Evolutionary conservation across 2,329 filamentous ascomycete species (phyloP).

Genomic region (Trichoderma sp.): DNA sequence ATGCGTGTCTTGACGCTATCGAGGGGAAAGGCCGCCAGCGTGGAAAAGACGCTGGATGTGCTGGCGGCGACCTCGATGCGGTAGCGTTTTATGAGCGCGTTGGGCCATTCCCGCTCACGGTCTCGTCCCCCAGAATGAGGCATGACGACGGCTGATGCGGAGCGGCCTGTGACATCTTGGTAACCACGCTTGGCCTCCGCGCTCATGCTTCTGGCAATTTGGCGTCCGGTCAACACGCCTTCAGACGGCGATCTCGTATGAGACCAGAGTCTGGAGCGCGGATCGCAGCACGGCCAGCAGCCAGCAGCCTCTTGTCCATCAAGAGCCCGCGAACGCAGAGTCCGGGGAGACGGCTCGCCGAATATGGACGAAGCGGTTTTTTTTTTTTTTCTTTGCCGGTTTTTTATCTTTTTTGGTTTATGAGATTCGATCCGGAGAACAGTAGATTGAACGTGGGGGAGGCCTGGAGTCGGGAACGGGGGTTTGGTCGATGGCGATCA

Average conservation of each 20-base stretch:
- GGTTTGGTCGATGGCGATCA: not conserved
- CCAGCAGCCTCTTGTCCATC: slow-evolving; percentile 43
- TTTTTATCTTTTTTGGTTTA: not conserved
- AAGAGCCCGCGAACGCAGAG: slow-evolving; percentile 33
- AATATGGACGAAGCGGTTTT: not conserved
- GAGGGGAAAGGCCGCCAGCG: slow-evolving; percentile 78
- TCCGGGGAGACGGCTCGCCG: not conserved
- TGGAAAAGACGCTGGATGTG: slow-evolving; percentile 75
- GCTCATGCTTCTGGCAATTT: slow-evolving; percentile 41
- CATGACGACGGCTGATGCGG: slow-evolving; percentile 36
- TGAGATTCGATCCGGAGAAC: not conserved
- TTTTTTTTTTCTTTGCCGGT: too few species aligned
- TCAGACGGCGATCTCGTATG: slow-evolving; percentile 34
- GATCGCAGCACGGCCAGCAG: slow-evolving; percentile 39
- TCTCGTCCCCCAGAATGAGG: slow-evolving; percentile 32
- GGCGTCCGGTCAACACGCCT: slow-evolving; percentile 32
- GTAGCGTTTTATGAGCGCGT: slow-evolving; percentile 67
- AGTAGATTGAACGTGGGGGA: not conserved
- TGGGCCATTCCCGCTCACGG: slow-evolving; percentile 38
- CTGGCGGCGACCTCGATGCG: slow-evolving; percentile 79
- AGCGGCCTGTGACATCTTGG: slow-evolving; percentile 44
- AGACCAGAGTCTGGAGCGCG: slow-evolving; percentile 36
- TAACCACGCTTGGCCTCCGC: slow-evolving; percentile 40
- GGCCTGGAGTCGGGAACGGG: not conserved
- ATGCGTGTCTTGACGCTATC: slow-evolving; percentile 90